Base-by-base conservation (phyloP, 495 filamentous ascomycete species). In the Zalerion maritima region DNA sequence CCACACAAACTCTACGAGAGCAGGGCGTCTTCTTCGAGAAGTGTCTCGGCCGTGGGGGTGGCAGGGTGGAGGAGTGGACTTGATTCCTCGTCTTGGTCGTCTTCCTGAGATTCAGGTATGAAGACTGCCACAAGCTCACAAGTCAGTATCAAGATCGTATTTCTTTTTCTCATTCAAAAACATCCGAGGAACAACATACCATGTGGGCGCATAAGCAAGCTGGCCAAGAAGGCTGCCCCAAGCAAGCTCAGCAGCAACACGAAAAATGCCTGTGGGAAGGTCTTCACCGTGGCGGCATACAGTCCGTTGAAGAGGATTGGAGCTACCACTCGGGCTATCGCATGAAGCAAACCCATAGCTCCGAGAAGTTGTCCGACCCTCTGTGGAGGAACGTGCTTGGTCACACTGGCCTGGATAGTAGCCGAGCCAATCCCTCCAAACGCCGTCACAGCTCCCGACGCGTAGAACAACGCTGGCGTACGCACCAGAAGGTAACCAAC, bases 371-470 rank as follows among this genome's bases (percentile, higher is more conserved):
- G 75, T 0, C 89, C 89, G 1, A 81, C 75, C 17, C 68, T 66
- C 38, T 87, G 78, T 6, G 69, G 64, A 3, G 86, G 81, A 0
- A 94, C 75, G 47, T 94, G 89, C 45, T 94, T 94, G 29, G 82
- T 94, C 11, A 94, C 53, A 0, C 80, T 64, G 0, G 76, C 72
- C 41, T 91, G 81, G 28, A 94, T 52, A 0, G 78, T 87, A 3
- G 89, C 86, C 4, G 73, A 75, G 0, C 73, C 87, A 29, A 94
- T 73, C 2, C 87, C 84, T 7, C 87, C 89, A 21, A 92, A 53
- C 0, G 81, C 63, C 2, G 81, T 75, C 13, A 80, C 41, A 13
- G 74, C 57, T 26, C 81, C 89, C 8, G 73, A 78, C 3, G 73
- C 21, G 6, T 81, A 67, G 34, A 73, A 75, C 2, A 78, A 27